phyloP scores from a whole-genome alignment of 2,329 filamentous ascomycete species.

The Chaetothyriales sp. region DNA sequence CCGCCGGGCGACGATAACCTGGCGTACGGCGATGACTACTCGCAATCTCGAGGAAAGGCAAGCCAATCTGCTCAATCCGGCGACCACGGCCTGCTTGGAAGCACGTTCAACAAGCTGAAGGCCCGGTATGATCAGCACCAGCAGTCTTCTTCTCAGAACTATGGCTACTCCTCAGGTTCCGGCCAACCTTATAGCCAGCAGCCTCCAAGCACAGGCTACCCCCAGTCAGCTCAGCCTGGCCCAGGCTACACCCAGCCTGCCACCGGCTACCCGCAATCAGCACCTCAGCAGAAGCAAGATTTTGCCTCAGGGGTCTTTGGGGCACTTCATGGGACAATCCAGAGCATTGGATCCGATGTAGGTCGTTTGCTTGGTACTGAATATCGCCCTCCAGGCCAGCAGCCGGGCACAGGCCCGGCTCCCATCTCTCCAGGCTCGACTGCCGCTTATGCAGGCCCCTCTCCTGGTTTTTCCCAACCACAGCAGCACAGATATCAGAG shows the following conservation, averaged over 20 bases:
- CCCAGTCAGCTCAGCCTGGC: slow-evolving; percentile 6
- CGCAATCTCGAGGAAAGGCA: slow-evolving; percentile 17
- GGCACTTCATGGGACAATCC: slow-evolving; percentile 34
- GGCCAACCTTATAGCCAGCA: slow-evolving; percentile 1
- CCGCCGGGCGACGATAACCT: slow-evolving; percentile 32
- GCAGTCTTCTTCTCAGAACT: background rate
- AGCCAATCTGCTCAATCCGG: slow-evolving; percentile 20
- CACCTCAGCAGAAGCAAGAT: slow-evolving; percentile 12
- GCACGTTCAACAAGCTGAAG: slow-evolving; percentile 35
- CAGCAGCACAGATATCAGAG: slow-evolving; percentile 33
- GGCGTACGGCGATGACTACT: slow-evolving; percentile 40
- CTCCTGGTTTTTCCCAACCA: slow-evolving; percentile 3
- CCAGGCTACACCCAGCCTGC: slow-evolving; percentile 9
- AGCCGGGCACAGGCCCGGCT: slow-evolving; percentile 21
- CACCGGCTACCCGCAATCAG: slow-evolving; percentile 9
- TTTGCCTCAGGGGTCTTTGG: slow-evolving; percentile 31
- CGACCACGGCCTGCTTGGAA: slow-evolving; percentile 37
- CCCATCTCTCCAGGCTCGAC: slow-evolving; percentile 1
- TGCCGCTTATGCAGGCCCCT: slow-evolving; percentile 5
- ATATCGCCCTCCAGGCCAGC: slow-evolving; percentile 20
- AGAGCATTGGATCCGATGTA: slow-evolving; percentile 33
- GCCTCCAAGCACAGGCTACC: slow-evolving; percentile 1
- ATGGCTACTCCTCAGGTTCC: background rate
- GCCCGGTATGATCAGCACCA: slow-evolving; percentile 21
- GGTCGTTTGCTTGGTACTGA: slow-evolving; percentile 27